Evolutionary conservation across 2,329 filamentous ascomycete genomes (phyloP).

Genomic region (Colletotrichum agaves): DNA sequence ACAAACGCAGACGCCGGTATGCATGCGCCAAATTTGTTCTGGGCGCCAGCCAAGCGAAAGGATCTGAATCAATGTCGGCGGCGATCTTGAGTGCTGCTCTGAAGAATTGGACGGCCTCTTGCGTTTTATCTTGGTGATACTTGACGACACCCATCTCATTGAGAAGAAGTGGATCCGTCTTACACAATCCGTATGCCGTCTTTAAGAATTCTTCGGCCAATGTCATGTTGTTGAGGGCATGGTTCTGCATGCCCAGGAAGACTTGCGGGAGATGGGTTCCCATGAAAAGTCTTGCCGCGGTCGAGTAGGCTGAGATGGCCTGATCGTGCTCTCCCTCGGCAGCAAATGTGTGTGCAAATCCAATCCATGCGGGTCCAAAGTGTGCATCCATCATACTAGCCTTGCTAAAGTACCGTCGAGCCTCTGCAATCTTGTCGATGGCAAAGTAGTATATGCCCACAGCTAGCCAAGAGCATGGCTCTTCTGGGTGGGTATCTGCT

Average conservation of each 20-base stretch:
- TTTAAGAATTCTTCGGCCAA: conserved; percentile 95
- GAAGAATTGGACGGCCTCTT: conserved; percentile 82
- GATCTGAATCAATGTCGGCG: conserved; percentile 82
- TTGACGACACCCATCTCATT: conserved; percentile 98
- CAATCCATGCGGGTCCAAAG: conserved; percentile 98
- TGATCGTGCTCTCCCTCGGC: conserved; percentile 98
- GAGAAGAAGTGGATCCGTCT: conserved; percentile 86
- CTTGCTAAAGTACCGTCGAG: conserved; percentile 95
- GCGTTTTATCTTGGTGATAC: conserved; percentile 86
- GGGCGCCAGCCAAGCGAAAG: conserved; percentile 83
- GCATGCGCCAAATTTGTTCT: conserved; percentile 92
- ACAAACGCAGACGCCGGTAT: conserved; percentile 76
- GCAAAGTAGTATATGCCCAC: conserved; percentile 95
- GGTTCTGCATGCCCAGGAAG: conserved; percentile 98
- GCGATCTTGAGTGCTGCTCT: conserved; percentile 80
- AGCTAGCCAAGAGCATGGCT: conserved; percentile 92
- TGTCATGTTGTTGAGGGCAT: conserved; percentile 93
- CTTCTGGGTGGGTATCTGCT: conserved; percentile 89
- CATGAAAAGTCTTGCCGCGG: conserved; percentile 93
- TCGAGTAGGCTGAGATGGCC: conserved; percentile 97
- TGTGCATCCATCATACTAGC: conserved; percentile 97
- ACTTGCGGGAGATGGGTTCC: conserved; percentile 95
- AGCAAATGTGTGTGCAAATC: conserved; percentile 97
- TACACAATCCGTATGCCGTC: conserved; percentile 85
- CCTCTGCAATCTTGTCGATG: conserved; percentile 90